phyloP scores from a whole-genome alignment of 768 basidiomycete genomes.

The Hirschioporus abietinus region DNA sequence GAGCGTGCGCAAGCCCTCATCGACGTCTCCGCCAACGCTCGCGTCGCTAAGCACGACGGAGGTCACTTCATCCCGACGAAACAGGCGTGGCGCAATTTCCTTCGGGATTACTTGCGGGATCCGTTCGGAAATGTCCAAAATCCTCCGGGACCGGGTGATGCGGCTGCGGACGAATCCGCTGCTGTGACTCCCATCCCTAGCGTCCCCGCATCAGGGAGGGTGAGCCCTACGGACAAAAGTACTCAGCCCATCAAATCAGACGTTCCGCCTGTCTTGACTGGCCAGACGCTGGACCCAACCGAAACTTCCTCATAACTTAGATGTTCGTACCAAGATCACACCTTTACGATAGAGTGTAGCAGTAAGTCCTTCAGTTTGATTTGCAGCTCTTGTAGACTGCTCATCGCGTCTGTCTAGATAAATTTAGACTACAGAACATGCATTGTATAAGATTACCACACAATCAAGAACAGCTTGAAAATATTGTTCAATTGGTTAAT shows the following conservation, averaged over 20 bases:
- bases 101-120: conserved; percentile 58
- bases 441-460: not conserved
- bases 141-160: conserved; percentile 35
- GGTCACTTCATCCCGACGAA: conserved; percentile 89
- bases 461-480: not conserved
- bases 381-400: not conserved
- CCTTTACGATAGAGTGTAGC: not conserved
- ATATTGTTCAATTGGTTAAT: not conserved
- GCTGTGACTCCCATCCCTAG: not conserved
- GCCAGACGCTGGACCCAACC: not conserved
- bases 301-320: not conserved
- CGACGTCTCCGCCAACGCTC: conserved; percentile 44
- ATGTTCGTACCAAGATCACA: too few relatives aligned
- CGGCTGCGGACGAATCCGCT: conserved; percentile 7
- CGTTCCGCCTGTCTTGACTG: not conserved
- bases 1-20: conserved; percentile 61
- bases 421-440: not conserved
- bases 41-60: conserved; percentile 75
- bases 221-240: not conserved
- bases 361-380: not conserved
- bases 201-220: not conserved
- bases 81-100: conserved; percentile 69
- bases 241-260: not conserved
- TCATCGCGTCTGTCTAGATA: not conserved
- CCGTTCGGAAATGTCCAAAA: conserved; percentile 34